Conservation (phyloP, 495 filamentous ascomycete species). For the Aspergillus hancockii region DNA sequence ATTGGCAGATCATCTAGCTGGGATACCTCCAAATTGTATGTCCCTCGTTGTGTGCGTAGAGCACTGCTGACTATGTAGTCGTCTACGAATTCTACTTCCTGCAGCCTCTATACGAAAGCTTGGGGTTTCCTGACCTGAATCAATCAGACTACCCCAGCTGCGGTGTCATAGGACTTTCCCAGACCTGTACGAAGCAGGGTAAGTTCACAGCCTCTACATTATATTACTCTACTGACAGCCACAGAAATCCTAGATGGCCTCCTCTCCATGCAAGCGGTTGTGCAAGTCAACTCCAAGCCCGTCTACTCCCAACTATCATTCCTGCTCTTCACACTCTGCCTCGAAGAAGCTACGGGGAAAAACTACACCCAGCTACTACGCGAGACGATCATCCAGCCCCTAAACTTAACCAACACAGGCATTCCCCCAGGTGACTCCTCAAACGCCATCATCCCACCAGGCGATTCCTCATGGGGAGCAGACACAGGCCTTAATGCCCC, state of each 20-base stretch:
- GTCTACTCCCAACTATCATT: constrained; percentile 19
- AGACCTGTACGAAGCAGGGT: constrained; percentile 12
- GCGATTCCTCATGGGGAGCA: constrained; percentile 11
- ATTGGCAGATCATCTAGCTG: constrained; percentile 18
- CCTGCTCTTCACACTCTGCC: constrained; percentile 11
- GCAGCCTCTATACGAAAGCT: constrained; percentile 13
- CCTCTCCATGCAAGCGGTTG: constrained; percentile 15
- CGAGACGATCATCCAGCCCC: constrained; percentile 11
- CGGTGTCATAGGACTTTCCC: constrained; percentile 15
- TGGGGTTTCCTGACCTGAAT: constrained; percentile 14
- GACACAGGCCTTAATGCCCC: constrained; percentile 16
- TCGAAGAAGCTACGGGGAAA: constrained; percentile 14
- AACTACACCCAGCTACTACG: constrained; percentile 15
- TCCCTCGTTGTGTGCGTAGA: background rate
- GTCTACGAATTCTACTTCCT: constrained; percentile 19
- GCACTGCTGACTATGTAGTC: background rate
- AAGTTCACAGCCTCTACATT: background rate
- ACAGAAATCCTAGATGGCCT: constrained; percentile 16
- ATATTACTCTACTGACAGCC: background rate
- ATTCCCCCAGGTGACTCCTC: constrained; percentile 14
- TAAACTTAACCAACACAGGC: constrained; percentile 16
- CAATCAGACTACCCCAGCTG: constrained; percentile 16
- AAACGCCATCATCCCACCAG: constrained; percentile 14
- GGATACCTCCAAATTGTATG: constrained; percentile 18
- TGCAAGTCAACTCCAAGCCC: constrained; percentile 13